These are phyloP conservation scores for Quercus mongolica DNA, from an alignment of 306 rosid genomes.

Conservation along the genomic window DNA sequence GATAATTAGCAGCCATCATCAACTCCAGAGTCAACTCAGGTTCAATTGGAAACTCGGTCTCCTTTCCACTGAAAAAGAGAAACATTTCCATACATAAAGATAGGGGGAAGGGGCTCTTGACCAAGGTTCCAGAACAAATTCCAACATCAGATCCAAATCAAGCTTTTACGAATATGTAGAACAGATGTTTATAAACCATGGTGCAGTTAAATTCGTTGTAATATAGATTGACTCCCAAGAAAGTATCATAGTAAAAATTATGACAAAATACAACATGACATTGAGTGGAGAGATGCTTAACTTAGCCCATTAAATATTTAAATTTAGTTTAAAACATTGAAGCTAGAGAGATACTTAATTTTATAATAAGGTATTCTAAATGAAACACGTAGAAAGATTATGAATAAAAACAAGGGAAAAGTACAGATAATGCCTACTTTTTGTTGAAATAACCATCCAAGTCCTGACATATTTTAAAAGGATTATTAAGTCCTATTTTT, in stretches of 20 bases:
- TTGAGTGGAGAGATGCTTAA: neutral
- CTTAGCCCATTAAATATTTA: neutral
- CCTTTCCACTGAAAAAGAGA: slow-evolving; percentile 63
- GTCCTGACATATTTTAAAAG: neutral
- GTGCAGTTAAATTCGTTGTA: neutral
- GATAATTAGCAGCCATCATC: slow-evolving; percentile 97
- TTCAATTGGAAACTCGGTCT: slow-evolving; percentile 86
- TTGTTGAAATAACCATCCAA: neutral
- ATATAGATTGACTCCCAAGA: neutral
- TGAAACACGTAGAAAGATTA: neutral
- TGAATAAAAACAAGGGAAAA: neutral
- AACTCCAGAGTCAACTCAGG: slow-evolving; percentile 87
- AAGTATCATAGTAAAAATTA: neutral
- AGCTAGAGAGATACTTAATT: neutral
- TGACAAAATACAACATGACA: neutral
- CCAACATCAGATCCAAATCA: neutral
- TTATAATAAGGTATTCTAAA: neutral
- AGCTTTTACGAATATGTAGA: neutral
- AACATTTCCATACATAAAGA: neutral
- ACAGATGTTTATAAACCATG: neutral
- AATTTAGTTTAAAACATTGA: neutral
- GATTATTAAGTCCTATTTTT: neutral
- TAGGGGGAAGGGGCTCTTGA: neutral
- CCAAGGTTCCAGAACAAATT: neutral
- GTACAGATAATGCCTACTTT: neutral